These are phyloP conservation scores for Myrica gale DNA, from an alignment of 306 rosid genomes.

Conservation along the genomic window DNA sequence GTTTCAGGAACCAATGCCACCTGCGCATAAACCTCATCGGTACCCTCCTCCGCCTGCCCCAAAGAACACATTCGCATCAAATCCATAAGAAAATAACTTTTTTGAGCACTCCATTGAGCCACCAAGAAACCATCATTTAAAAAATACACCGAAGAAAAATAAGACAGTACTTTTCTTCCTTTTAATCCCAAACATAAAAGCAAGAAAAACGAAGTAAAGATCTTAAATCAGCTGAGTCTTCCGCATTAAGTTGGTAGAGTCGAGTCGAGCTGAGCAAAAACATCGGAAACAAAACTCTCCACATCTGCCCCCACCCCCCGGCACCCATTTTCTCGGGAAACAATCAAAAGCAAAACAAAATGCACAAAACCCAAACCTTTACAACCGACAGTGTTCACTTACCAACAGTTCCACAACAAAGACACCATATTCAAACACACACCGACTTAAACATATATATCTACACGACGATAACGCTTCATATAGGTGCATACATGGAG, in stretches of 20 bases:
- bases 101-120: not conserved
- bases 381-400: conserved; percentile 20
- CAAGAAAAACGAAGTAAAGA: not conserved
- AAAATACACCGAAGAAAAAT: not conserved
- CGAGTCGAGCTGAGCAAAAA: not conserved
- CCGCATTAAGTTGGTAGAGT: conserved; percentile 18
- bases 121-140: not conserved
- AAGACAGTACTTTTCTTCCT: not conserved
- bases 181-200: not conserved
- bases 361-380: conserved; percentile 16
- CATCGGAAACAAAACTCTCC: not conserved
- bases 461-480: not conserved
- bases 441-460: not conserved
- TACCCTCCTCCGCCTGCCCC: conserved; percentile 90
- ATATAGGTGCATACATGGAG: conserved; percentile 60
- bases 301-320: not conserved
- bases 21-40: conserved; percentile 89
- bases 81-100: conserved; percentile 17
- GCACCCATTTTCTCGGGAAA: conserved; percentile 10
- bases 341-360: conserved; percentile 19
- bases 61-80: conserved; percentile 19
- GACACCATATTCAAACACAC: not conserved
- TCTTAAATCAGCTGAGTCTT: not conserved
- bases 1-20: conserved; percentile 81
- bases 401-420: not conserved